phyloP scores from a whole-genome alignment of 306 rosid genomes.

The Abrus precatorius region DNA sequence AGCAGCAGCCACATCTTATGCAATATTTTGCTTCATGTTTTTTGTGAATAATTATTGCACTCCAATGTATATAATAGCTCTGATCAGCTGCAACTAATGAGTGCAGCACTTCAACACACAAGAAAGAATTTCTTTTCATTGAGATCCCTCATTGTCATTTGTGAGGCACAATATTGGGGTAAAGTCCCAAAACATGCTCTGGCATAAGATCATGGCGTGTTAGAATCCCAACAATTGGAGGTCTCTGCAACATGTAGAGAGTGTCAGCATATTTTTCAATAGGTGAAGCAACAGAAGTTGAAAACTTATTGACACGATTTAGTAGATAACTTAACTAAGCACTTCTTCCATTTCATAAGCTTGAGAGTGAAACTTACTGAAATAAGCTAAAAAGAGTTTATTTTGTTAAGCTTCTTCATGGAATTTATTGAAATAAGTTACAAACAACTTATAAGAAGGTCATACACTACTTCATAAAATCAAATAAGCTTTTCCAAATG shows the following conservation, averaged over 20 bases:
- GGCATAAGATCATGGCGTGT: constrained; percentile 95
- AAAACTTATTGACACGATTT: neutral
- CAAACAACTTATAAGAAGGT: neutral
- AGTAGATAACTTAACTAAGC: neutral
- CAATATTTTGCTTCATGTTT: constrained; percentile 3
- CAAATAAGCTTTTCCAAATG: neutral
- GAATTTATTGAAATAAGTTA: neutral
- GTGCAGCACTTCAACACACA: constrained; percentile 21
- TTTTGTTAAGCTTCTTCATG: neutral
- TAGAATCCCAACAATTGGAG: constrained; percentile 86
- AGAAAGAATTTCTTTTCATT: constrained; percentile 28
- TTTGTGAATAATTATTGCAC: constrained; percentile 31
- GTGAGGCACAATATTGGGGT: constrained; percentile 65
- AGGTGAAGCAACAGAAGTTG: constrained; percentile 32
- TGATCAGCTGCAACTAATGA: neutral
- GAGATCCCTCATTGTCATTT: constrained; percentile 50
- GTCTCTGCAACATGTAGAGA: constrained; percentile 71
- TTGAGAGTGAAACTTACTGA: neutral
- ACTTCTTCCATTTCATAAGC: neutral
- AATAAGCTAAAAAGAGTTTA: neutral
- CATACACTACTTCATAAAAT: neutral
- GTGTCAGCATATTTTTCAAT: constrained; percentile 39
- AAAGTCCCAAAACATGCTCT: constrained; percentile 80
- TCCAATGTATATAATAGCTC: neutral
- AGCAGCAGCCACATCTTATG: constrained; percentile 38